phyloP scores from a whole-genome alignment of 2,329 filamentous ascomycete genomes.

The Uncinocarpus reesii region DNA sequence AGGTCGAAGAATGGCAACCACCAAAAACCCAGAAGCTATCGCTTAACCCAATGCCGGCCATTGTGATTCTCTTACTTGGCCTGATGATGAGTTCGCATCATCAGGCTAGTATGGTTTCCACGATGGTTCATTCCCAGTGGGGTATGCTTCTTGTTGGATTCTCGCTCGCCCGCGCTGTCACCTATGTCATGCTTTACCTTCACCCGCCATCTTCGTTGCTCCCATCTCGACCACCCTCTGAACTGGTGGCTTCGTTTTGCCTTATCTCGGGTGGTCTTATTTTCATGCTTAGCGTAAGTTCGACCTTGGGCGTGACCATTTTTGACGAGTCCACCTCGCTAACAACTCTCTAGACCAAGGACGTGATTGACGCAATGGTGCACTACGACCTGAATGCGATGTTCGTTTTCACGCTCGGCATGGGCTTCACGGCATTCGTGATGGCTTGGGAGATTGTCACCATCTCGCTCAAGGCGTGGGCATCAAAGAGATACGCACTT shows the following conservation, averaged over 20 bases:
- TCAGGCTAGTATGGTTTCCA: conserved; percentile 70
- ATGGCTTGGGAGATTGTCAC: conserved; percentile 76
- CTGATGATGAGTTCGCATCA: conserved; percentile 95
- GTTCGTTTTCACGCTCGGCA: conserved; percentile 82
- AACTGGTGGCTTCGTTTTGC: conserved; percentile 78
- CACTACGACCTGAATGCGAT: conserved; percentile 71
- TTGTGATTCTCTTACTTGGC: conserved; percentile 77
- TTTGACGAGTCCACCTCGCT: conserved; percentile 12
- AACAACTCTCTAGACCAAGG: conserved; percentile 49
- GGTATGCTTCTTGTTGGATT: conserved; percentile 73
- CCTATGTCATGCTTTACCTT: conserved; percentile 70
- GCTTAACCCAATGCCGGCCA: conserved; percentile 75
- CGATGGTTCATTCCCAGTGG: conserved; percentile 92
- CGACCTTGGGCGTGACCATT: background rate
- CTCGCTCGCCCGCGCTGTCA: conserved; percentile 64
- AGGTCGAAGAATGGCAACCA: conserved; percentile 43
- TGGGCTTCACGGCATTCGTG: conserved; percentile 70
- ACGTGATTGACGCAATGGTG: conserved; percentile 68
- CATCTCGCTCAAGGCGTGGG: conserved; percentile 83
- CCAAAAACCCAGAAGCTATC: conserved; percentile 64
- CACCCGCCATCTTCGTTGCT: conserved; percentile 69
- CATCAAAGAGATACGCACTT: conserved; percentile 40
- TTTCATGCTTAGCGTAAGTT: conserved; percentile 79
- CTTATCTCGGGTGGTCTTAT: conserved; percentile 77
- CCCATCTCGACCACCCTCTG: conserved; percentile 76